Evolutionary conservation across 768 basidiomycete species (phyloP).

Genomic region (Xerocomellus intermedius): DNA sequence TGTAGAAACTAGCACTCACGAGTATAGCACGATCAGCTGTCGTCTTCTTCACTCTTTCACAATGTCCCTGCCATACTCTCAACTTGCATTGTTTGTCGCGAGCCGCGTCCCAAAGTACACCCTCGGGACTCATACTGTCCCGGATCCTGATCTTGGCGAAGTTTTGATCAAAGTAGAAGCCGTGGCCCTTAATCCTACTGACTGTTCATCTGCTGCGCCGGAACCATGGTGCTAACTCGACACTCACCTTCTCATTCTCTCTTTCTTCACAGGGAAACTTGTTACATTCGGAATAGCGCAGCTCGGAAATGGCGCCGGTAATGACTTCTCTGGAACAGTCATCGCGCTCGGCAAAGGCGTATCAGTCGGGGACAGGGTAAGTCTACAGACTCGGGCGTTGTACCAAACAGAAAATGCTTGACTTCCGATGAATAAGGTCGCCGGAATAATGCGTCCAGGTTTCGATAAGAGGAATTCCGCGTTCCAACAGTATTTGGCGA

Average conservation of each 20-base stretch:
- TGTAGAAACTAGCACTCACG: no score
- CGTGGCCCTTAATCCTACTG: not conserved
- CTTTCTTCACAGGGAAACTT: not conserved
- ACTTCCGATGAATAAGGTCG: not conserved
- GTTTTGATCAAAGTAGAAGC: not conserved
- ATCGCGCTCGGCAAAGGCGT: not conserved
- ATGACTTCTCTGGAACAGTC: not conserved
- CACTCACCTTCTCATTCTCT: no score
- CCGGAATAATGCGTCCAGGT: not conserved
- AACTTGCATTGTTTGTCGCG: not conserved
- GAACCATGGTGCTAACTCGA: no score
- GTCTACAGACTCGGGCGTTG: not conserved
- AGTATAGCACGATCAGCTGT: not conserved
- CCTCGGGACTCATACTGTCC: not conserved
- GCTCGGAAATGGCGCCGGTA: not conserved
- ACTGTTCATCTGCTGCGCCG: not conserved
- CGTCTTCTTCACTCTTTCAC: not conserved
- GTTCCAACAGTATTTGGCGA: not conserved
- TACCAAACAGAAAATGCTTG: no score
- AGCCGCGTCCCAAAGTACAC: not conserved
- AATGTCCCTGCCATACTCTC: not conserved
- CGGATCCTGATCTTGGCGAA: not conserved
- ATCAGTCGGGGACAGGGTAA: not conserved
- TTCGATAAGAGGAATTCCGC: not conserved
- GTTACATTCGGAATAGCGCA: not conserved